A percentile compares a stretch with the other conserved stretches of the same genome.
These are phyloP conservation scores for Epichloe uncinata DNA, from an alignment of 2,329 filamentous ascomycete genomes.

Conservation along the genomic window DNA sequence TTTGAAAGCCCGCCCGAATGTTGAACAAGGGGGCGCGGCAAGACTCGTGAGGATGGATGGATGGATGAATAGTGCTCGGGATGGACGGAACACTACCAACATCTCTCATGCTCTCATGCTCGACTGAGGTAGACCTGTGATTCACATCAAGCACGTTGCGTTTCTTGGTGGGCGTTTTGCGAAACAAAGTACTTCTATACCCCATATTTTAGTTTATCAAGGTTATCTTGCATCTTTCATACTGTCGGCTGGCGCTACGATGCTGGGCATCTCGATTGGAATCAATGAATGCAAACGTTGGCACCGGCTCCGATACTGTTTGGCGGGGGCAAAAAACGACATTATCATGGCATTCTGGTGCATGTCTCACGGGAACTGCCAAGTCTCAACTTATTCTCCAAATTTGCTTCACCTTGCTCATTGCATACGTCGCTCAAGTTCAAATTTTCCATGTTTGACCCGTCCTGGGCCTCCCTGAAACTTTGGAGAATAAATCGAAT, in stretches of 20 bases:
- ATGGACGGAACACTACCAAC: neutral
- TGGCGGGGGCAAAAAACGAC: neutral
- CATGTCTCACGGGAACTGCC: neutral
- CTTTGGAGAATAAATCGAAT: neutral
- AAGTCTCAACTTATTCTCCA: neutral
- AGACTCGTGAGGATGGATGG: too few species aligned
- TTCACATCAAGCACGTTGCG: neutral
- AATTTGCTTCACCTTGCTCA: neutral
- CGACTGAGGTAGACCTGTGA: too few species aligned
- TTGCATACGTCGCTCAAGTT: neutral
- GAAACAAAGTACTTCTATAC: neutral
- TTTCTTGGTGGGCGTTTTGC: neutral
- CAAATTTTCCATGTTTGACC: neutral
- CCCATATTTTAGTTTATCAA: neutral
- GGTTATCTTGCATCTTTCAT: neutral
- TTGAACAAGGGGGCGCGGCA: too few species aligned
- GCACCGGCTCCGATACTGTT: neutral
- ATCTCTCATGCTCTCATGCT: neutral
- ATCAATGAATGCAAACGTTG: neutral
- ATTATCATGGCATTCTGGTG: neutral
- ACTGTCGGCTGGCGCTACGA: neutral
- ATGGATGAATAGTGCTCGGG: neutral
- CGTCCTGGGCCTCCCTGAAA: neutral
- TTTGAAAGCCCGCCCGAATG: slow-evolving; percentile 8
- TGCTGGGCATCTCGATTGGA: neutral